These are phyloP conservation scores for Whalleya microplaca DNA, from an alignment of 2,329 filamentous ascomycete species.

Conservation along the genomic window DNA sequence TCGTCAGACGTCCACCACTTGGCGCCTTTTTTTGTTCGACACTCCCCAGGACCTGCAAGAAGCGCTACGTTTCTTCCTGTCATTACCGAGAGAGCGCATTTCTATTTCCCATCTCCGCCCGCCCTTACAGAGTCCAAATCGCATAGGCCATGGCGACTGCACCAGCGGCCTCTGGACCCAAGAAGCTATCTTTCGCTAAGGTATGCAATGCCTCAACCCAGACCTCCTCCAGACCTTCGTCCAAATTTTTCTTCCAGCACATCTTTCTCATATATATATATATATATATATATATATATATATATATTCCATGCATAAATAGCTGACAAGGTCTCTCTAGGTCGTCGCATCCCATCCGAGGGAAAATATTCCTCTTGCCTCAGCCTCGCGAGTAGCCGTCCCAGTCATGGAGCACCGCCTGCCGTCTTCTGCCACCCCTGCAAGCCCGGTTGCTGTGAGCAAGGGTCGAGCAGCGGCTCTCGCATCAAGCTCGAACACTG, in stretches of 20 bases:
- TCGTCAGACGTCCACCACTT: constrained; percentile 23
- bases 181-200: constrained; percentile 41
- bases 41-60: constrained; percentile 14
- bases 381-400: constrained; percentile 36
- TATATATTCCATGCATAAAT: neutral
- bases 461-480: constrained; percentile 25
- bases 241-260: neutral
- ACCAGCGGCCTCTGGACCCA: constrained; percentile 33
- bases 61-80: constrained; percentile 18
- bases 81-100: constrained; percentile 23
- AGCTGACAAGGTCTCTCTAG: constrained; percentile 20
- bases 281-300: no score
- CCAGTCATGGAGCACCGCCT: constrained; percentile 36
- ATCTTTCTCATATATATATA: no score
- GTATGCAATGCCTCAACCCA: constrained; percentile 21
- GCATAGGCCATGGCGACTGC: constrained; percentile 34
- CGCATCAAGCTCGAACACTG: constrained; percentile 20
- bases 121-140: constrained; percentile 5
- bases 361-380: constrained; percentile 31
- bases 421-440: constrained; percentile 25
- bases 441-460: constrained; percentile 17
- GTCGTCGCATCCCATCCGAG: constrained; percentile 39
- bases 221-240: neutral
- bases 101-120: constrained; percentile 10
- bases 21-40: constrained; percentile 24